Base-by-base conservation (phyloP, 805 yeast genomes). In the Saccharomycopsis schoenii region DNA sequence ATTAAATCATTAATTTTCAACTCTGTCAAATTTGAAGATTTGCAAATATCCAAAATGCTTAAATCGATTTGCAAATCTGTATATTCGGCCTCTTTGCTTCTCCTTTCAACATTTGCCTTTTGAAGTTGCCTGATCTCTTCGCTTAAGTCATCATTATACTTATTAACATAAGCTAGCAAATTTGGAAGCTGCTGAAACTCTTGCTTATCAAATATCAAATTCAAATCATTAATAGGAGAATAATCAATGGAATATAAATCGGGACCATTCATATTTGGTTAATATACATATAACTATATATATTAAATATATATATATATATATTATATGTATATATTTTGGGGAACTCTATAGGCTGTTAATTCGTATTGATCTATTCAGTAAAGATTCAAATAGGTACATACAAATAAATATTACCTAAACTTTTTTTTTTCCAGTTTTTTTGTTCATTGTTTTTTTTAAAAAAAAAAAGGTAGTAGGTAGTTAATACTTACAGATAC, bases 1-100 rank as follows among this genome's bases (percentile, higher is more conserved):
- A 97, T 93, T 81, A 90, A 86, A 2, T 69, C 72, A 12, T 85
- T 77, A 60, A 91, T 89, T 2, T 83, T 78, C 4, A 71, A 63
- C 62, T 86, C 90, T 0, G 96, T 87, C 4, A 72, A 66, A 8
- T 68, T 67, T 0, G 92, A 83, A 55, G 80, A 72, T 6, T 66
- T 59, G 64, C 81, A 78, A 55, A 86, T 80, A 8, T 73, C 72
- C 19, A 74, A 71, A 59, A 85, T 80, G 12, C 52, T 47, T n/a
- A 47, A 47, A 21, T 56, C 80, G 77, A 71, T 4, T 67, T 63
- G 1, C 69, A 67, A 56, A 83, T 39, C 40, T 42, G 29, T 34
- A 17, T 15, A 37, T 24, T 57, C 39, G 43, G 21, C 8, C 9
- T 29, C 34, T 29, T 29, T 54, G 37, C 21, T 17, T 2, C 10